phyloP scores from a whole-genome alignment of 805 yeast species.

The Saccharomycopsis fodiens region DNA sequence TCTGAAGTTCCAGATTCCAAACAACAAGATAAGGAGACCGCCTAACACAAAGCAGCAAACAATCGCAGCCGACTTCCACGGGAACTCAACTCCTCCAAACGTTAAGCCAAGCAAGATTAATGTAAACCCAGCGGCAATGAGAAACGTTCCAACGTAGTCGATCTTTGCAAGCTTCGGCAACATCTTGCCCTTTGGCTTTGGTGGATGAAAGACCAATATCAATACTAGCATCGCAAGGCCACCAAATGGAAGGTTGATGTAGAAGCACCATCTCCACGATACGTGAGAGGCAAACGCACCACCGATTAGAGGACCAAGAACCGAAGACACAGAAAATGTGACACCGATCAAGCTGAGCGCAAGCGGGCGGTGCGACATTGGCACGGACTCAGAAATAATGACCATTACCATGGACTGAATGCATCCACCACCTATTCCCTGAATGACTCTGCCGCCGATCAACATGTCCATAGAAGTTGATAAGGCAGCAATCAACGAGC shows the following conservation, averaged over 20 bases:
- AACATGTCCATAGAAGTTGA: constrained; percentile 51
- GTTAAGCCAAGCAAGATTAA: constrained; percentile 37
- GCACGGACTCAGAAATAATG: constrained; percentile 44
- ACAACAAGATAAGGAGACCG: background rate
- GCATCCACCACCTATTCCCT: constrained; percentile 70
- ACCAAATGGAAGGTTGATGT: constrained; percentile 60
- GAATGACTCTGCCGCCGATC: constrained; percentile 63
- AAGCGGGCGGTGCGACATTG: background rate
- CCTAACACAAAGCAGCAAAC: constrained; percentile 25
- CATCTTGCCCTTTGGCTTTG: background rate
- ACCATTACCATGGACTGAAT: constrained; percentile 50
- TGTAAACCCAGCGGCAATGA: constrained; percentile 1
- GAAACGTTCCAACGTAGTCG: background rate
- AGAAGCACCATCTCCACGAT: constrained; percentile 76
- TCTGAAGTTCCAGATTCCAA: constrained; percentile 1
- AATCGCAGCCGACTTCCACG: constrained; percentile 51
- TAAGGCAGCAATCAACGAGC: too few species aligned
- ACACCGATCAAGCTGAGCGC: background rate
- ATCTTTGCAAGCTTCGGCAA: background rate
- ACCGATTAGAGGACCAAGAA: constrained; percentile 58
- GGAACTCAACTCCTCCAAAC: constrained; percentile 43
- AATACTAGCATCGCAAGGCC: constrained; percentile 29
- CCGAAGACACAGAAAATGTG: constrained; percentile 32
- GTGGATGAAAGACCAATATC: background rate
- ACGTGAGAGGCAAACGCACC: constrained; percentile 54